Percentiles rank a stretch among this genome's conserved stretches.
phyloP scores from a whole-genome alignment of 23 red algal species.

The Gracilaria caudata region DNA sequence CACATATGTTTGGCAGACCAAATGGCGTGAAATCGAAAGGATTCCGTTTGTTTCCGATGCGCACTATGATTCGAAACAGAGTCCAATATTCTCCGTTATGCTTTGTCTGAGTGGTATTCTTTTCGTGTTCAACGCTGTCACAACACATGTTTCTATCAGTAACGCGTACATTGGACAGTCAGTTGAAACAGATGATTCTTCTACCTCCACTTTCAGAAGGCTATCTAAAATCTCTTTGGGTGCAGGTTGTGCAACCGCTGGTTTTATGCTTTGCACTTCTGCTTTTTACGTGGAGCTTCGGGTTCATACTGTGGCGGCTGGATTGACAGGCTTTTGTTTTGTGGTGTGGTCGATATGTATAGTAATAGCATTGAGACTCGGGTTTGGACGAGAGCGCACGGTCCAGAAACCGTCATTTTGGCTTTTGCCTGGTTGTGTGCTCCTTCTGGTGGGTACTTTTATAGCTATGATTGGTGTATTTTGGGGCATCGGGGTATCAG shows the following conservation, averaged over 20 bases:
- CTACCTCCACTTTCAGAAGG: neutral
- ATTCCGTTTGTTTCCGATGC: slow-evolving; percentile 68
- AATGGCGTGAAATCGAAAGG: slow-evolving; percentile 18
- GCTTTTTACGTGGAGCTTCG: slow-evolving; percentile 16
- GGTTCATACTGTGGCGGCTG: neutral
- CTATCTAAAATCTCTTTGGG: neutral
- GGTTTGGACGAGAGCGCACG: neutral
- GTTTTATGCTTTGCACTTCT: neutral
- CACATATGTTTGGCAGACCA: slow-evolving; percentile 47
- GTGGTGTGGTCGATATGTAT: neutral
- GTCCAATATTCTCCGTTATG: slow-evolving; percentile 50
- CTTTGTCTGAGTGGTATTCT: slow-evolving; percentile 16
- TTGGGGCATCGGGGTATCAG: neutral
- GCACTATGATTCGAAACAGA: slow-evolving; percentile 58
- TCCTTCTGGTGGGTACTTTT: neutral
- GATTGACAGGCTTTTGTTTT: neutral
- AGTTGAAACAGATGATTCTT: neutral
- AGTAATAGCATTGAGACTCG: neutral
- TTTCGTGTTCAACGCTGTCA: slow-evolving; percentile 5
- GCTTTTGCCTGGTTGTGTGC: neutral
- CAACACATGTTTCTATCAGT: slow-evolving; percentile 11
- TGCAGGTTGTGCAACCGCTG: neutral
- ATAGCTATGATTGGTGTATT: neutral
- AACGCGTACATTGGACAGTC: neutral
- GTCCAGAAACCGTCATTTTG: neutral